Base-by-base conservation (phyloP, 2,329 filamentous ascomycete species). In the Fusarium brachygibbosum region DNA sequence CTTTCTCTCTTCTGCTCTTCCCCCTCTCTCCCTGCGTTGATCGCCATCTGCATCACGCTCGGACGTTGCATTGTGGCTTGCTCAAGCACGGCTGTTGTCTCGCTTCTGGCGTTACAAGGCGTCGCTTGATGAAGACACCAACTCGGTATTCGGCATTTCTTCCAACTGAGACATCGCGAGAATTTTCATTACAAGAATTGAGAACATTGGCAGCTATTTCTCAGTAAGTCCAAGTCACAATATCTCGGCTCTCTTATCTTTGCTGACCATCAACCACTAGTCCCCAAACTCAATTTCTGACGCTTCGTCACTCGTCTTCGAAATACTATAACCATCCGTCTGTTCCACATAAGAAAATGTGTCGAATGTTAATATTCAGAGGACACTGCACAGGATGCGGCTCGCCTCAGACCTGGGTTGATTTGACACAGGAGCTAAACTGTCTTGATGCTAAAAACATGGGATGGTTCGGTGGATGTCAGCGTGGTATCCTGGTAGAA, bases 381-480 rank as follows among this genome's bases (percentile, higher is more conserved):
- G 83, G 83, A 46, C 72, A 74, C 40, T 85, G 83, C 75, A 81
- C 81, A 37, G 77, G 76, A 48, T 85, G 83, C 73, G 77, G 74
- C 40, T 74, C 78, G 8, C 69, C 63, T 44, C 79, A 82, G 54
- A 80, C 77, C 17, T 83, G 83, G 83, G 74, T 79, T 28, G 81
- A 84, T 11, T 77, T 85, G 21, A 76, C 79, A 14, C 83, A 85
- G 70, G 76, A 82, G 67, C 77, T 85, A 4, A 82, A 80, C 10
- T 85, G 83, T 58, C 80, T 85, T 50, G 79, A 84, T 64, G 82
- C 83, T 37, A 85, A 85, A 70, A 85, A 85, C 75, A 79, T 77
- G 23, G 83, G 80, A 48, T 69, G 68, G 13, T 85, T 85, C 55
- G 83, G 83, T 40, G 74, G 79, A 46, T 85, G 83, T 72, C 68